Evolutionary conservation across 1,139 yeast genomes (phyloP).

Genomic region (Lodderomyces metapsilosis): DNA sequence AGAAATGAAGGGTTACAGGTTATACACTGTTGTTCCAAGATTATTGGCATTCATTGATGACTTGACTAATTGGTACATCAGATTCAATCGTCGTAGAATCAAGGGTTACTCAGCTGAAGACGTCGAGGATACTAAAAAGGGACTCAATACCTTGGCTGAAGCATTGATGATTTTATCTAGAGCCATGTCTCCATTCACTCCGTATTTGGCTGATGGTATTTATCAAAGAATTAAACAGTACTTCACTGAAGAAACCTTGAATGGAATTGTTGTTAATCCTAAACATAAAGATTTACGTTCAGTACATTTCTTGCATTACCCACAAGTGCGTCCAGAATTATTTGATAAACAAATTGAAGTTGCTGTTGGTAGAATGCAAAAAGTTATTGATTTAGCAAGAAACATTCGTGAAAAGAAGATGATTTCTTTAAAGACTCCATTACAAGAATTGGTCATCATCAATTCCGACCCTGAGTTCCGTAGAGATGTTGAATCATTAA

Average conservation of each 20-base stretch:
- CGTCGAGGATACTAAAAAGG: conserved; percentile 75
- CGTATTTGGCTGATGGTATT: conserved; percentile 88
- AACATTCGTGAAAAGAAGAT: conserved; percentile 93
- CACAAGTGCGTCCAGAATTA: conserved; percentile 78
- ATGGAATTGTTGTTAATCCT: conserved; percentile 39
- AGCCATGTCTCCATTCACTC: conserved; percentile 99
- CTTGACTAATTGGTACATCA: conserved; percentile 97
- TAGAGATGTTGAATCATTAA: conserved; percentile 73
- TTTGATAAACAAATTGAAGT: conserved; percentile 76
- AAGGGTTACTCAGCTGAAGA: conserved; percentile 83
- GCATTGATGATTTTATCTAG: conserved; percentile 85
- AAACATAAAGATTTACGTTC: conserved; percentile 62
- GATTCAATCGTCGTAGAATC: conserved; percentile 96
- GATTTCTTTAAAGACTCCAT: conserved; percentile 92
- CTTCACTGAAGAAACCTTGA: conserved; percentile 56
- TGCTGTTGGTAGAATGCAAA: conserved; percentile 94
- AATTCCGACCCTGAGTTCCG: conserved; percentile 77
- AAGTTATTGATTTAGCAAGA: conserved; percentile 94
- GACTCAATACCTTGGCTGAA: conserved; percentile 87
- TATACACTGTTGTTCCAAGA: conserved; percentile 95
- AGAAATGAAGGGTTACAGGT: conserved; percentile 87
- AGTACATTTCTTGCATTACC: conserved; percentile 90
- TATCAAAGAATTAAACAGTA: conserved; percentile 70
- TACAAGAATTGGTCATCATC: conserved; percentile 81
- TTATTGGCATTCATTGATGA: conserved; percentile 85